Base-by-base conservation (phyloP, 2,329 filamentous ascomycete genomes). In the Shiraia sp. region DNA sequence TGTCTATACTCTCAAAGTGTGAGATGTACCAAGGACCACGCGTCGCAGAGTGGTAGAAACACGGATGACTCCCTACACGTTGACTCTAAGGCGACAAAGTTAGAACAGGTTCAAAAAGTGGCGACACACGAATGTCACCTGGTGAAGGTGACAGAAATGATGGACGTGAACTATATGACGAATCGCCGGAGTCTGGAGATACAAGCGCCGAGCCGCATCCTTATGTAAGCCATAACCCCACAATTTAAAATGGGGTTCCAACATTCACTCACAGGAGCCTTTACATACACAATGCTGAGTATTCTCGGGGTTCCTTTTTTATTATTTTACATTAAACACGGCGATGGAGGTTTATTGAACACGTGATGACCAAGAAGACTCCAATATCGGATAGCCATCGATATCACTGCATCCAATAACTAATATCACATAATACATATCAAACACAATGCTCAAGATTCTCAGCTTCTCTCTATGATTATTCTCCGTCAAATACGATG, bases 141-240 rank as follows among this genome's bases (percentile, higher is more conserved):
- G 42, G 25, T 42, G 42, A 24, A 40, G 31, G 47, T 53, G 45
- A 40, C 35, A 39, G 49, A 41, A 47, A 29, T 47, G 47, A 47
- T 55, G 47, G 47, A 49, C 37, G 41, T 30, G 19, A 22, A 22
- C 19, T 36, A 44, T 47, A 55, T 53, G 52, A 55, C 49, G 49
- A 47, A 51, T 53, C 38, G 52, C 45, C 45, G 37, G 44, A 32
- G 36, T 33, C 40, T 42, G n/a, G n/a, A n/a, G n/a, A n/a, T n/a
- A n/a, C 46, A 53, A 50, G 40, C 30, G 36, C 44, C 36, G 49
- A 55, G 49, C 52, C 49, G 52, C 52, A 51, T 40, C 25, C n/a
- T 28, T 26, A 32, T 3, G 6, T 14, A n/a, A 16, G 14, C 15
- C 30, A 7, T 14, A 16, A 12, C 14, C 14, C 14, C 10, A n/a